Evolutionary conservation across 78 protist genomes (phyloP).

Genomic region (Diacronema lutheri): DNA sequence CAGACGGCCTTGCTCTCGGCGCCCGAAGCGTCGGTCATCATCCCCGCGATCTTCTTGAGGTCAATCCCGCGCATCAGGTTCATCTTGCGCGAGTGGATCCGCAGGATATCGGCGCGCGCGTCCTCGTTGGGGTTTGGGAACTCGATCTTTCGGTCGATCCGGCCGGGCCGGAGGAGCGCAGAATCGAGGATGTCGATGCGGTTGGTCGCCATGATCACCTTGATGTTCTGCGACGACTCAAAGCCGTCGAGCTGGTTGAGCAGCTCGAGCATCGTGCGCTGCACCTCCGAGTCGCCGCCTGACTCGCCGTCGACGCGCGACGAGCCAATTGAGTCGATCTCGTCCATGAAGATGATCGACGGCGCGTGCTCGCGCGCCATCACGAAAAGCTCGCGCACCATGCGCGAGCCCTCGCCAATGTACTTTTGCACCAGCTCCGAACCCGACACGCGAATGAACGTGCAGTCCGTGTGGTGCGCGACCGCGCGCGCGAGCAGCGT

Average conservation of each 20-base stretch:
- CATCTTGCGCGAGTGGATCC: constrained; percentile 98
- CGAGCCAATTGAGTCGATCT: constrained; percentile 95
- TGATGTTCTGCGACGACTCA: constrained; percentile 95
- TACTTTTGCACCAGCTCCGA: constrained; percentile 99
- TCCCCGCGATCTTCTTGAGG: constrained; percentile 72
- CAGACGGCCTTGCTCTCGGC: constrained; percentile 98
- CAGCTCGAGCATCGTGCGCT: constrained; percentile 99
- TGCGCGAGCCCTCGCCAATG: constrained; percentile 98
- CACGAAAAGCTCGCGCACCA: constrained; percentile 99
- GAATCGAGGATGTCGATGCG: constrained; percentile 99
- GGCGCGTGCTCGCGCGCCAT: constrained; percentile 99
- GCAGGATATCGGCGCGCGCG: constrained; percentile 95
- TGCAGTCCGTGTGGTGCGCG: constrained; percentile 99
- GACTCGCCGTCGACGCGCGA: constrained; percentile 41
- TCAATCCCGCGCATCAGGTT: constrained; percentile 97
- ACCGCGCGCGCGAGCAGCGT: constrained; percentile 99
- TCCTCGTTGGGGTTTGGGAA: constrained; percentile 88
- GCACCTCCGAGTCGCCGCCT: constrained; percentile 65
- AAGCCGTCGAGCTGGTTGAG: constrained; percentile 99
- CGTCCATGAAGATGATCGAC: constrained; percentile 99
- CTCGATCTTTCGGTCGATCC: constrained; percentile 98
- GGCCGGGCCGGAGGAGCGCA: constrained; percentile 98
- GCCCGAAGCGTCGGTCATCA: constrained; percentile 93
- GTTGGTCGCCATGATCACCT: constrained; percentile 99
- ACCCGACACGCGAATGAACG: constrained; percentile 98